Evolutionary conservation across 2,329 filamentous ascomycete species (phyloP).

Genomic region (Eutypa lata): DNA sequence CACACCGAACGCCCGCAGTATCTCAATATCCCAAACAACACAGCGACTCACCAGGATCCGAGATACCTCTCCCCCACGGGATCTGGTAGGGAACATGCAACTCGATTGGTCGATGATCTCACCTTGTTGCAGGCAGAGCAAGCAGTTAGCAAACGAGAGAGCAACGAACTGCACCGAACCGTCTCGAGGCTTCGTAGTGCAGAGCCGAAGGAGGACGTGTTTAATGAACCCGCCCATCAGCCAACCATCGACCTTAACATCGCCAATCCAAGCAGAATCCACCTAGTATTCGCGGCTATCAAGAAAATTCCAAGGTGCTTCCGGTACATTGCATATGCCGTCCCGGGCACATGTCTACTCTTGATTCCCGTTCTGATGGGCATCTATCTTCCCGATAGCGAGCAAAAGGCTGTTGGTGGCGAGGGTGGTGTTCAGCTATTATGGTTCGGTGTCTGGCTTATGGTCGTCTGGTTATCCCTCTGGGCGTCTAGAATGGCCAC

Average conservation of each 20-base stretch:
- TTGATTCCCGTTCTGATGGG: constrained; percentile 68
- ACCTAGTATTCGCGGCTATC: constrained; percentile 59
- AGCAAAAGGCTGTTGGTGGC: constrained; percentile 52
- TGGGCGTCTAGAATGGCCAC: constrained; percentile 68
- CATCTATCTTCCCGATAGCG: constrained; percentile 45
- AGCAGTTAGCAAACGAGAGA: constrained; percentile 22
- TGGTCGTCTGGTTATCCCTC: constrained; percentile 87
- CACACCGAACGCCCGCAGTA: constrained; percentile 11
- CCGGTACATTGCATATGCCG: constrained; percentile 70
- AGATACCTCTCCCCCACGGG: constrained; percentile 18
- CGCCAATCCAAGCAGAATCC: constrained; percentile 58
- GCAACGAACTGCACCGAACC: constrained; percentile 16
- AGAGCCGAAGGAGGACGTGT: constrained; percentile 25
- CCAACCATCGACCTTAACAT: constrained; percentile 37
- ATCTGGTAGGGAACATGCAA: constrained; percentile 23
- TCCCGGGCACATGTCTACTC: constrained; percentile 60
- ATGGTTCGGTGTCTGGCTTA: constrained; percentile 95
- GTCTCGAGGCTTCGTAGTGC: constrained; percentile 19
- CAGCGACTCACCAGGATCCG: constrained; percentile 9
- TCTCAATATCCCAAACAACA: constrained; percentile 17
- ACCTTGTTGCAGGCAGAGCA: constrained; percentile 29
- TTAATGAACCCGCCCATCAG: constrained; percentile 23
- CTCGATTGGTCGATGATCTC: constrained; percentile 26
- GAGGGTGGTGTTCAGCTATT: constrained; percentile 74
- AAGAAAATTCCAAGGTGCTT: constrained; percentile 57